These are phyloP conservation scores for Clarireedia hainanense DNA, from an alignment of 2,329 filamentous ascomycete genomes.

Conservation along the genomic window DNA sequence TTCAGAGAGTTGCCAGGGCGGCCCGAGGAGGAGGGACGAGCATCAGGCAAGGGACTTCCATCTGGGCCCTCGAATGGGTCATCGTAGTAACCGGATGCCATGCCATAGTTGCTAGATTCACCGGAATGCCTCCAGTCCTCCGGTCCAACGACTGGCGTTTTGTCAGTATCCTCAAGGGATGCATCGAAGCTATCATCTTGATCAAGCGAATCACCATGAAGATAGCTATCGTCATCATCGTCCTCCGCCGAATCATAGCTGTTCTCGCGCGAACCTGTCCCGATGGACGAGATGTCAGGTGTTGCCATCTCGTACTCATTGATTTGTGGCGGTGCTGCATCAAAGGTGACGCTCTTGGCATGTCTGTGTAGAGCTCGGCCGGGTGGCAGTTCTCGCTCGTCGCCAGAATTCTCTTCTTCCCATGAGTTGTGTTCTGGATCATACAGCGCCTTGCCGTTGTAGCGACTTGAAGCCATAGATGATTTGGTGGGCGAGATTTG, in stretches of 20 bases:
- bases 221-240: constrained; percentile 57
- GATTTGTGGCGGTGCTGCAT: constrained; percentile 83
- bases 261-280: constrained; percentile 82
- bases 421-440: constrained; percentile 62
- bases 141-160: constrained; percentile 94
- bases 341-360: constrained; percentile 95
- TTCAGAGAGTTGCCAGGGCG: constrained; percentile 54
- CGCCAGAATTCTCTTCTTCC: constrained; percentile 56
- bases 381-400: constrained; percentile 52
- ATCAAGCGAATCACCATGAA: constrained; percentile 46
- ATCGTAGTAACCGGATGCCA: constrained; percentile 34
- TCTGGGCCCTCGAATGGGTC: constrained; percentile 59
- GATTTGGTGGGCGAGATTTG: constrained; percentile 81
- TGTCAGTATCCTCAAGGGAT: constrained; percentile 89
- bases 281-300: constrained; percentile 86
- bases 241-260: constrained; percentile 84
- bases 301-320: constrained; percentile 99
- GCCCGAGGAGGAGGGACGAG: constrained; percentile 24
- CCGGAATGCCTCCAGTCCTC: constrained; percentile 86
- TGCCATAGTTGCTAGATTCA: constrained; percentile 31
- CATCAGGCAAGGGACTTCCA: constrained; percentile 58
- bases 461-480: constrained; percentile 63
- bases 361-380: constrained; percentile 70
- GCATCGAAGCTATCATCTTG: constrained; percentile 87
- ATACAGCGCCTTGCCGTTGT: constrained; percentile 53